Percentiles rank a stretch among this genome's conserved stretches.
Evolutionary conservation across 139 green algal genomes (phyloP).

Genomic region (Protoeuglena noctilucae): DNA sequence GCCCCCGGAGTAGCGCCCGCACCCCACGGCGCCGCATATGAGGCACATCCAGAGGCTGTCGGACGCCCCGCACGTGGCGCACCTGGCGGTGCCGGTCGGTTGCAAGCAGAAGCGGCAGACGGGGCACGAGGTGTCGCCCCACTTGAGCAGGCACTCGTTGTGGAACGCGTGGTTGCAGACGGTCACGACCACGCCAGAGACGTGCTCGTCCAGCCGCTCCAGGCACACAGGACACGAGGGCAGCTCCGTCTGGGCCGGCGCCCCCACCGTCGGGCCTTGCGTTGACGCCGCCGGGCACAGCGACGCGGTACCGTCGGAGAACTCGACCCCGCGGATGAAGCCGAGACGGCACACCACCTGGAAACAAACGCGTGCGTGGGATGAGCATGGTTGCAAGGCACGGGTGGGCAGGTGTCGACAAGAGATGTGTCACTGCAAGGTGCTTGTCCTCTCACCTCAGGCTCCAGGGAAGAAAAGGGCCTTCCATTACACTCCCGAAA

Average conservation of each 20-base stretch:
- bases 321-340: slow-evolving; percentile 33
- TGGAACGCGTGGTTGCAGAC: slow-evolving; percentile 95
- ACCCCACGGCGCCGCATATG: slow-evolving; percentile 92
- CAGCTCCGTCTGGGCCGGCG: slow-evolving; percentile 56
- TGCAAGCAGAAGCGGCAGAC: slow-evolving; percentile 68
- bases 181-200: slow-evolving; percentile 82
- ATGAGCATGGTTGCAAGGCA: neutral
- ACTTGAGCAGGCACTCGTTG: slow-evolving; percentile 71
- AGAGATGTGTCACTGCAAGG: neutral
- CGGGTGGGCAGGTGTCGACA: neutral
- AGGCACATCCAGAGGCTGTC: slow-evolving; percentile 94
- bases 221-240: slow-evolving; percentile 91
- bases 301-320: neutral
- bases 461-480: slow-evolving; percentile 27
- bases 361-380: slow-evolving; percentile 23
- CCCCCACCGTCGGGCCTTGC: slow-evolving; percentile 1
- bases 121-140: slow-evolving; percentile 76
- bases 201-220: slow-evolving; percentile 84
- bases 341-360: slow-evolving; percentile 57
- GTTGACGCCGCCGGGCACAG: no score
- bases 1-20: slow-evolving; percentile 62
- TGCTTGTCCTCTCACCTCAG: neutral
- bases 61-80: slow-evolving; percentile 42
- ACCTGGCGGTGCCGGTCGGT: slow-evolving; percentile 28
- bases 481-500: slow-evolving; percentile 59